Base-by-base conservation (phyloP, 306 rosid species). In the Elaeagnus macrophylla region DNA sequence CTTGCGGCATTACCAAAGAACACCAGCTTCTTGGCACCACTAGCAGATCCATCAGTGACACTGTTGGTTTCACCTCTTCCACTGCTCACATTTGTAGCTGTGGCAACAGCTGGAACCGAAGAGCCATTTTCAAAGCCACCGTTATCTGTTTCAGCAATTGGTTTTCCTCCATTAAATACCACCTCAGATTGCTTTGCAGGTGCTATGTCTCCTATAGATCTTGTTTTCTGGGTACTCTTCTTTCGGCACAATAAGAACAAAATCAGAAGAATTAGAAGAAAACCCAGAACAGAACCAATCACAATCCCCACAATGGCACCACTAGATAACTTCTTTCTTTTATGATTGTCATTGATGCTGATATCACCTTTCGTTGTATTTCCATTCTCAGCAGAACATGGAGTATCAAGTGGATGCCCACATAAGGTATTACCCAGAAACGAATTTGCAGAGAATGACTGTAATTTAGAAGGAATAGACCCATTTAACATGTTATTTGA, bases 281-380 rank as follows among this genome's bases (percentile, higher is more conserved):
- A 52, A 14, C 65, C 76, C 20, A 77, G 7, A 9, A 72, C 73
- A 44, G 79, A 69, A 37, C 82, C 82, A 36, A 73, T 73, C 10
- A 77, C 56, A 55, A 77, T 73, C 42, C 82, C 82, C 19, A 76
- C 79, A 16, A 77, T 54, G 36, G 67, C 79, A 9, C 79, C 82
- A 16, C 79, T 79, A 0, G 82, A 73, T 5, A 77, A 39, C 37
- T 61, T 46, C 51, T 55, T 77, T 60, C 63, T 61, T 7, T 19
- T 15, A 1, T 49, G 67, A 8, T 15, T 41, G 12, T 47, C 64
- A n/a, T 43, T 53, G 39, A 37, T 57, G 47, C 54, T 53, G 5
- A 57, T 5, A 1, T 65, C 65, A 11, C 56, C 59, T 3, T 39
- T 7, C 1, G 68, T 56, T 8, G 36, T 37, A 7, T 46, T 42